These are phyloP conservation scores for Aspergillus alliaceus DNA, from an alignment of 2,329 filamentous ascomycete species.

Conservation along the genomic window DNA sequence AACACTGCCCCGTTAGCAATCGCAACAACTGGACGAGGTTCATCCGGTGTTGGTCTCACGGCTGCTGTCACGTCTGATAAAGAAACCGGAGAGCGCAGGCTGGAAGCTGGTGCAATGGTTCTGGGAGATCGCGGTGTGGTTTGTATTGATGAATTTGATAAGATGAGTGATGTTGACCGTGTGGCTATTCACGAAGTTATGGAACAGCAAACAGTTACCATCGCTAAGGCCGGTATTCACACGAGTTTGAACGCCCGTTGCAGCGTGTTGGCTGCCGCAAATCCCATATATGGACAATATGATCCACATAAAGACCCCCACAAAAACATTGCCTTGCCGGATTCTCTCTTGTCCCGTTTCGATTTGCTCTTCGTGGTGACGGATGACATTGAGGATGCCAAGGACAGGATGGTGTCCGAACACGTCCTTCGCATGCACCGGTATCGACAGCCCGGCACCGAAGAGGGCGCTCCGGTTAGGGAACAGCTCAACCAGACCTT, in stretches of 20 bases:
- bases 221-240: conserved; percentile 97
- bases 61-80: conserved; percentile 96
- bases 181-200: conserved; percentile 99
- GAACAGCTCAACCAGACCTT: conserved; percentile 83
- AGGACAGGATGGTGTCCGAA: conserved; percentile 89
- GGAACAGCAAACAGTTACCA: conserved; percentile 99
- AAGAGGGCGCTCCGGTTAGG: conserved; percentile 91
- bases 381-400: conserved; percentile 93
- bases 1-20: conserved; percentile 97
- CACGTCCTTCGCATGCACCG: conserved; percentile 97
- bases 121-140: conserved; percentile 95
- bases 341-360: conserved; percentile 96
- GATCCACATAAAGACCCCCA: conserved; percentile 98
- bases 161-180: conserved; percentile 98
- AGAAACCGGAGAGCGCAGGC: conserved; percentile 89
- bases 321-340: conserved; percentile 95
- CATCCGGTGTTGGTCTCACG: conserved; percentile 95
- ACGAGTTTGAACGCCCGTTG: conserved; percentile 95
- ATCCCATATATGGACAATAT: conserved; percentile 97
- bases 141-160: conserved; percentile 99
- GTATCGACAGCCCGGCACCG: conserved; percentile 86
- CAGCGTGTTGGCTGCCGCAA: conserved; percentile 93
- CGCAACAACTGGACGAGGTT: conserved; percentile 93
- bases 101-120: conserved; percentile 98
- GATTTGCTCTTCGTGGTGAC: conserved; percentile 97